A percentile compares a stretch with the other conserved stretches of the same genome.
phyloP scores from a whole-genome alignment of 2,329 filamentous ascomycete genomes.

The Venturia effusa region DNA sequence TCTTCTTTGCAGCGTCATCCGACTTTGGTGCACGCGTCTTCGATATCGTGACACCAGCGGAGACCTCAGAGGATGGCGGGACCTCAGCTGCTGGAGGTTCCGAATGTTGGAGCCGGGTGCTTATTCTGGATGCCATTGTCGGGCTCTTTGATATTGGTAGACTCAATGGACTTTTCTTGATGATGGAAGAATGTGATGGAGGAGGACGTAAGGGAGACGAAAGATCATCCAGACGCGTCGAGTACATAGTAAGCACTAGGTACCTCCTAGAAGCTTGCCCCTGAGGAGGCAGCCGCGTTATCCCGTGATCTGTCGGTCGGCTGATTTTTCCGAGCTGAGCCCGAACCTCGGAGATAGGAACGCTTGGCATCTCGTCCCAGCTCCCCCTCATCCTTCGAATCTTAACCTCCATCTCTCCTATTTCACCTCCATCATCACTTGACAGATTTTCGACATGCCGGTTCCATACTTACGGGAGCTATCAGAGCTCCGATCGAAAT shows the following conservation, averaged over 20 bases:
- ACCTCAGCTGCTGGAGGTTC: neutral
- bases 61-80: neutral
- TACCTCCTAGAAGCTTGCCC: neutral
- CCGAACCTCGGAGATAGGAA: neutral
- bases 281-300: neutral
- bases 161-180: neutral
- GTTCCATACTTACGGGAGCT: no score
- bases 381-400: neutral
- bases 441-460: neutral
- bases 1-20: neutral
- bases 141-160: no score
- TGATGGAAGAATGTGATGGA: neutral
- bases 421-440: neutral
- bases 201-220: neutral
- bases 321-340: neutral
- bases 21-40: neutral
- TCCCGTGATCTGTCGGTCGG: neutral
- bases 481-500: no score
- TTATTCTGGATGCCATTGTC: slow-evolving; percentile 8
- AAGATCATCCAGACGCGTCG: neutral
- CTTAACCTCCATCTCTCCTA: neutral
- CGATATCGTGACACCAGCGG: neutral
- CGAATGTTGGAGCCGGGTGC: neutral
- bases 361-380: neutral
- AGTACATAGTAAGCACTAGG: neutral